Base-by-base conservation (phyloP, 495 filamentous ascomycete genomes). In the Xylaria scruposa region DNA sequence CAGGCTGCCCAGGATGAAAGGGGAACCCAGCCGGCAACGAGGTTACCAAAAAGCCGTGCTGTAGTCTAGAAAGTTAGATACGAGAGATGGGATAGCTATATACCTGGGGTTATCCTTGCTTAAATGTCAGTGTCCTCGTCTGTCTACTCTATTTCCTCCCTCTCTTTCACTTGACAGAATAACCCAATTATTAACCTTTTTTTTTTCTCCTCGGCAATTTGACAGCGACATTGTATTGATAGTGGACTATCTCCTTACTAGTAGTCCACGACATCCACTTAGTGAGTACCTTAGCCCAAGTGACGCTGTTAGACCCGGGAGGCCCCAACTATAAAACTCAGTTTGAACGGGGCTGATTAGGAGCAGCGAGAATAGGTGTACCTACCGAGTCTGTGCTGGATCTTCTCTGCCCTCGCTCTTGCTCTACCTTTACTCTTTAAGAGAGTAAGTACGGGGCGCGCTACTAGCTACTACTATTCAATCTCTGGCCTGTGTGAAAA, bases 261-360 rank as follows among this genome's bases (percentile, higher is more conserved):
- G 1, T 60, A 38, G 19, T 60, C 31, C 31, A 38, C 58, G 58
- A 8, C 58, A 60, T 60, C 58, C 58, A 60, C 58, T 60, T 60
- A 60, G 58, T 60, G 21, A 60, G 58, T 60, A 9, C 38, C 60
- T 63, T 26, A 44, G 60, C 7, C 36, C 26, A 17, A 42, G 38
- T 42, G 2, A 31, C 8, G 29, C 4, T 60, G 31, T 15, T 60
- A 33, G 38, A 31, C 29, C 17, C 9, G 33, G 31, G 58, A 36
- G 54, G 54, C 31, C 26, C 15, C 29, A 59, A 59, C 15, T 36
- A 36, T 36, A 19, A 60, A 38, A 21, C 58, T 60, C 58, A 13
- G 31, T 7, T 3, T 38, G 58, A 60, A 60, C 4, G 33, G 58
- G 33, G 33, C 58, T 60, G 58, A 60, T 60, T 60, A 12, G 58